Base-by-base conservation (phyloP, 768 basidiomycete species). In the Tremella fuciformis region DNA sequence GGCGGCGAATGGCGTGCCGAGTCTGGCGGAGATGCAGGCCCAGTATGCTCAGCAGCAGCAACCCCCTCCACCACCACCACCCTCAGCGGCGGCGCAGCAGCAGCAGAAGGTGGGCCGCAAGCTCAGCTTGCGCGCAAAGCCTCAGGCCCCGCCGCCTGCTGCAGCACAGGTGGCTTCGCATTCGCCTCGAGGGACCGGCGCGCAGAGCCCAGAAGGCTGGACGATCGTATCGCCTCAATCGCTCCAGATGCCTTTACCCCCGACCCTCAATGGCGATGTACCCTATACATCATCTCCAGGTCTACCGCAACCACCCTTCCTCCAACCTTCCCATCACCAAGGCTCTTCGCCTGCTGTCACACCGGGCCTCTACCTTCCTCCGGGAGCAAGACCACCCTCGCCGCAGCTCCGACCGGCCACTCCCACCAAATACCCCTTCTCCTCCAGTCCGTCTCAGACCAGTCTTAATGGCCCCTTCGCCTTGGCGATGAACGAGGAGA, bases 311-410 rank as follows among this genome's bases (percentile, higher is more conserved):
- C n/a, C 47, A 2, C n/a, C 13, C 34, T 22, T 18, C 15, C 34
- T 39, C 3, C 26, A 11, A 50, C 34, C 47, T 50, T 21, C 13
- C 13, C 56, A 53, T 39, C 56, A 50, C 8, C 18, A n/a, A 3
- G 16, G 26, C n/a, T 57, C 56, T 22, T 47, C 55, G 15, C 55
- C 55, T 7, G 47, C 55, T 3, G 37, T 51, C 11, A 34, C 40
- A 41, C 56, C 40, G 11, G 24, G 16, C 18, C 52, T 68, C 15
- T 73, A 69, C 38, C 57, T 73, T 2, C 71, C 71, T 13, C 71
- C 71, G 1, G 71, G 71, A 8, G 71, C 71, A 24, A 53, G 66
- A 29, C 71, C 71, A 25, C 66, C 71, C n/a, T 67, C 66, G 16
- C 71, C 71, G 37, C 29, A 53, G n/a, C 34, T 67, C 15, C 38